Conservation (phyloP, 345 rosid species). For the Bretschneidera sinensis region DNA sequence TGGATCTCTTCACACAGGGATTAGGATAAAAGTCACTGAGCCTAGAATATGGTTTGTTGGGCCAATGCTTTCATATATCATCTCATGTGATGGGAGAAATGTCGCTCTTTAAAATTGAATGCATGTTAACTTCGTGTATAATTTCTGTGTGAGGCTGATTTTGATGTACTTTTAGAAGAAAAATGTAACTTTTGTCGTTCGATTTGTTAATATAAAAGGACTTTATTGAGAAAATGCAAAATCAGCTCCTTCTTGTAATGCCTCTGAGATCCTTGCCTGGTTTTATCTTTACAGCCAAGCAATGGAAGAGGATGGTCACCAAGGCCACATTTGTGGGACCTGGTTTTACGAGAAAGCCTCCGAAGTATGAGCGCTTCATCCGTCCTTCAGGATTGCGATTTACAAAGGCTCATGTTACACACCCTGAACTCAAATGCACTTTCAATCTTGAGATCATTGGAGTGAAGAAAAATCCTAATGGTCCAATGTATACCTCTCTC, state of each 20-base stretch:
- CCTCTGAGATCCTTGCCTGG: not conserved
- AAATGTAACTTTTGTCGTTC: not conserved
- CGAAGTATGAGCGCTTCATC: constrained; percentile 91
- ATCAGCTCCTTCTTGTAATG: not conserved
- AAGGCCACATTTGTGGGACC: constrained; percentile 90
- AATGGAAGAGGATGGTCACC: constrained; percentile 95
- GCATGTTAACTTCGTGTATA: too few species aligned
- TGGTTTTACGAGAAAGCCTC: constrained; percentile 91
- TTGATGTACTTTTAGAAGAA: not conserved
- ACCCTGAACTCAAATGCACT: constrained; percentile 85
- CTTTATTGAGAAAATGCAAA: too few species aligned
- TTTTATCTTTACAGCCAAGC: constrained; percentile 55
- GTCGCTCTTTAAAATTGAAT: not conserved
- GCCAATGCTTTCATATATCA: too few species aligned
- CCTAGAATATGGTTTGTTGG: too few species aligned
- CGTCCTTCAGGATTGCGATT: constrained; percentile 87
- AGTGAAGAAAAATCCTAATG: constrained; percentile 89
- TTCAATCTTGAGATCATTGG: constrained; percentile 85
- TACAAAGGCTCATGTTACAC: constrained; percentile 91
- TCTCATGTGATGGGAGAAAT: too few species aligned
- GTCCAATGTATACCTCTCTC: constrained; percentile 87
- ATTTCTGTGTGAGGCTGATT: not conserved
- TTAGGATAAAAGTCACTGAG: too few species aligned
- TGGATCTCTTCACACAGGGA: not conserved
- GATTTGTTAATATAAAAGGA: too few species aligned